Evolutionary conservation across 768 basidiomycete genomes (phyloP), one percentile per base, ranked within the genome.

Genomic region (Mycena floridula): DNA sequence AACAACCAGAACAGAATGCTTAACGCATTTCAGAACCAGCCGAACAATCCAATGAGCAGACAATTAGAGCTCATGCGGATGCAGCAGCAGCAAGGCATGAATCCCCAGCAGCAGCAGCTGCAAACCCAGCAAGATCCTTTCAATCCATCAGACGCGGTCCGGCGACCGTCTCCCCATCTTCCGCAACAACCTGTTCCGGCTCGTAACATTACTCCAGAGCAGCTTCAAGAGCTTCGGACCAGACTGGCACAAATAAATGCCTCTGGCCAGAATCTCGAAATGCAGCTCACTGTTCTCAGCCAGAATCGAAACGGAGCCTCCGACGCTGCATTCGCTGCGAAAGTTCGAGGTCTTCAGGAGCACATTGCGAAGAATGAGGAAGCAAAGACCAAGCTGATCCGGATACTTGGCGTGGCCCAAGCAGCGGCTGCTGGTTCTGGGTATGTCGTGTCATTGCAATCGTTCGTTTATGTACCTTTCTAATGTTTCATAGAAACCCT

Each of bases 151-250:
- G n/a, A n/a, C n/a, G 18, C 59, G 75, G 7, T 62, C 74, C 21
- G 66, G 26, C 76, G 72, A 8, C 66, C 72, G 5, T 75, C 76
- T 23, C 80, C 74, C 15, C 65, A 69, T n/a, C 67, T 70, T 59
- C 52, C 60, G 13, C 32, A 21, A 40, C 39, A 49, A 43, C 52
- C 7, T 46, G 52, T 23, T 6, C 42, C 13, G 8, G 40, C 22
- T 45, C 43, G 26, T 25, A 42, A 41, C 13, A 15, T 42, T 24
- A 37, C 55, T n/a, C 46, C 51, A 12, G 44, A 50, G 26, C 32
- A 35, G 18, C 13, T 35, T 35, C 32, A 13, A 15, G 15, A 35
- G 32, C 32, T 35, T 3, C 32, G 18, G 7, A 13, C 13, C 13
- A 35, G 18, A 18, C 18, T 15, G 13, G 32, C 32, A 3, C 15